A percentile compares a stretch with the other conserved stretches of the same genome.
Conservation (phyloP, 1,139 yeast genomes). For the Magnusiomyces suaveolens region DNA sequence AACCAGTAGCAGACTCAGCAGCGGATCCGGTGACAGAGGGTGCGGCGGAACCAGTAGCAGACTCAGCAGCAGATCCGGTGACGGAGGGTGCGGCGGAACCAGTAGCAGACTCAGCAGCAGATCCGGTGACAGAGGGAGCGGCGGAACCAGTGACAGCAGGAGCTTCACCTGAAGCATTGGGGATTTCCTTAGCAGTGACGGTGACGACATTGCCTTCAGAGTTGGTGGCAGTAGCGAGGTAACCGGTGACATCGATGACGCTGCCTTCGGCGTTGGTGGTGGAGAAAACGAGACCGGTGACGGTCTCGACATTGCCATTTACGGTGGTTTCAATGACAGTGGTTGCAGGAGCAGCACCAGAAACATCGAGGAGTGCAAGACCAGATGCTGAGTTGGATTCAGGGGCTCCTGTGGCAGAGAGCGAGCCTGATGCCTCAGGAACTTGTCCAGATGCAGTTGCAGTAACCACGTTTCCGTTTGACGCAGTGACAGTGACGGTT, state of each 20-base stretch:
- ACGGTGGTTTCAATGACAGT: neutral
- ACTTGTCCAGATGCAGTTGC: neutral
- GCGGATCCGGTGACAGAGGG: neutral
- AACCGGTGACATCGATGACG: neutral
- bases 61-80: neutral
- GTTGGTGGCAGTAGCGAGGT: neutral
- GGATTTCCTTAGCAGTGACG: neutral
- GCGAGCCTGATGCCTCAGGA: neutral
- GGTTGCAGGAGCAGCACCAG: constrained; percentile 1
- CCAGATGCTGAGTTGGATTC: too few species aligned
- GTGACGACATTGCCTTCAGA: too few species aligned
- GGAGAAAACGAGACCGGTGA: neutral
- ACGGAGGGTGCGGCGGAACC: neutral
- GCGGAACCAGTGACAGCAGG: neutral
- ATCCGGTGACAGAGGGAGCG: neutral
- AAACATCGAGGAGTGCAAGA: neutral
- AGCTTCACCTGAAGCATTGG: neutral
- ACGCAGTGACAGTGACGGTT: neutral
- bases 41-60: neutral
- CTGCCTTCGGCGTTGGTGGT: neutral
- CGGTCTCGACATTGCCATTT: neutral
- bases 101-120: neutral
- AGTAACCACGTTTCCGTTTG: neutral
- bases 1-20: too few species aligned
- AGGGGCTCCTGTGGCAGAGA: neutral